Evolutionary conservation across 2,329 filamentous ascomycete genomes (phyloP), one percentile per base, ranked within the genome.

Genomic region (Mycosphaerelloides madeirae): DNA sequence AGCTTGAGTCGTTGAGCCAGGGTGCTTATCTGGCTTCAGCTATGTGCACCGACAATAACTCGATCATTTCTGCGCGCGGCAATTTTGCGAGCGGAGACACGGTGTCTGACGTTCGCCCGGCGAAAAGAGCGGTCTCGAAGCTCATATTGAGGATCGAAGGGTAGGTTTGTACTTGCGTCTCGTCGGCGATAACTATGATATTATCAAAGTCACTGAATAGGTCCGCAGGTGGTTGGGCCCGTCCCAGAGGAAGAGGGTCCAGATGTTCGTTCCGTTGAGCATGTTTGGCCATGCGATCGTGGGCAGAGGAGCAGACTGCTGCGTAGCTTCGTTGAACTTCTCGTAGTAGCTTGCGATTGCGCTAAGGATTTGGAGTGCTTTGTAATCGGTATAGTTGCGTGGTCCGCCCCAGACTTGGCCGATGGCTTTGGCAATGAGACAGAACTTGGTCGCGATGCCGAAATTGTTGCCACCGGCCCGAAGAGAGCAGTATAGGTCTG

Each of bases 401-500:
- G 33, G n/a, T 19, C 33, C 33, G 12, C 13, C 33, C 6, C 18
- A 36, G 14, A 36, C 18, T 12, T 6, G 4, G 4, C 33, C 33
- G 13, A 36, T n/a, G 3, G 33, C 14, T 14, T 36, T 14, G 15
- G 33, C 18, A 7, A 15, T n/a, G 13, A 36, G 18, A 12, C 13
- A 18, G 18, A 18, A 75, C 28, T 70, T 64, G 1, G 68, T 68
- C 4, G 71, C 67, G 14, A 71, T 60, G 14, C 70, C 71, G 44
- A 72, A 72, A 37, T 68, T 70, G 44, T 67, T 65, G 0, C 68
- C 66, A 2, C 69, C 71, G 16, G 70, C 71, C 8, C 65, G 62
- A 16, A 74, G 46, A 18, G 68, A 71, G 66, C 68, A 72, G 55
- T 72, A 76, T 2, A 76, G 60, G 42, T 76, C 72, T 0, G 58